These are phyloP conservation scores for Leccinum aurantiacum DNA, from an alignment of 768 basidiomycete genomes.

Conservation along the genomic window DNA sequence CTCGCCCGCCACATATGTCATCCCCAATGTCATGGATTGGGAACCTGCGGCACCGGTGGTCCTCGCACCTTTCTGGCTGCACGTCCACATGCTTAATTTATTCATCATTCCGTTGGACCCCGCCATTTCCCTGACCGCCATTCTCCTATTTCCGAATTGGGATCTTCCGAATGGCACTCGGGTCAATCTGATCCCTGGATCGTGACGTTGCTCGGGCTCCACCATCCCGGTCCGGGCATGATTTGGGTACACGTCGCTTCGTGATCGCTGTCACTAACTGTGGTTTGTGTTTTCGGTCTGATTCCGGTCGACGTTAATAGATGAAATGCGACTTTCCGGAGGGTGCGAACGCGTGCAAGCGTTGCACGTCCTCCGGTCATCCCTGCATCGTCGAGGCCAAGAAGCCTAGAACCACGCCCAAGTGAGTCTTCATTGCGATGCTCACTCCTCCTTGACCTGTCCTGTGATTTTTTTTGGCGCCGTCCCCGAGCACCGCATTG, in stretches of 20 bases:
- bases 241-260: not conserved
- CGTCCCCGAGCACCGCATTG: conserved; percentile 25
- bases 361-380: conserved; percentile 72
- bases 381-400: conserved; percentile 82
- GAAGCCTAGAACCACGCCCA: conserved; percentile 74
- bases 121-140: conserved; percentile 4
- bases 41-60: conserved; percentile 11
- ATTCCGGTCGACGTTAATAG: conserved; percentile 36
- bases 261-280: conserved; percentile 4
- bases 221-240: conserved; percentile 1
- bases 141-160: conserved; percentile 13
- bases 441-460: conserved; percentile 2
- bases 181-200: conserved; percentile 5
- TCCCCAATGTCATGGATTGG: conserved; percentile 13
- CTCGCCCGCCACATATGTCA: not conserved
- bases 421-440: conserved; percentile 54
- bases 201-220: conserved; percentile 9
- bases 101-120: conserved; percentile 7
- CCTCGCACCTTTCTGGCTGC: not conserved
- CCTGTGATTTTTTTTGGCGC: not conserved
- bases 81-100: conserved; percentile 1
- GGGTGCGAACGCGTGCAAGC: conserved; percentile 72
- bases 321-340: conserved; percentile 87
- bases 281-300: conserved; percentile 14
- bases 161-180: conserved; percentile 9